A percentile compares a stretch with the other conserved stretches of the same genome.
These are phyloP conservation scores for Leishmania tarentolae DNA, from an alignment of 208 protist genomes.

Conservation along the genomic window DNA sequence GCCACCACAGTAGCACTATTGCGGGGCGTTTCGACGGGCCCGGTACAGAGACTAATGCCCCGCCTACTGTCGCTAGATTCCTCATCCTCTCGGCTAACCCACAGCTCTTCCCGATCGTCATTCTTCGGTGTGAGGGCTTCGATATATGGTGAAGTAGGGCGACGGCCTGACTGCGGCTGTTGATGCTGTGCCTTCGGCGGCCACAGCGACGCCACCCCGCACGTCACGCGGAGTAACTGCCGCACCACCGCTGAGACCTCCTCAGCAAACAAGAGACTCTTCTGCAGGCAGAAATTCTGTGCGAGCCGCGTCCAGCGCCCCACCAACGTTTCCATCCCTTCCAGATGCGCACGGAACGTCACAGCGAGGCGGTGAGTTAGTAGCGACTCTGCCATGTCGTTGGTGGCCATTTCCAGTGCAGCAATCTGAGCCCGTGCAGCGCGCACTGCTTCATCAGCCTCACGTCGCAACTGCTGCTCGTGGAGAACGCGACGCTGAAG, in stretches of 20 bases:
- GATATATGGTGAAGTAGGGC: neutral
- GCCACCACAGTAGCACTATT: neutral
- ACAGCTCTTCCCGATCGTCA: conserved; percentile 19
- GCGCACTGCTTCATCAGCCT: conserved; percentile 38
- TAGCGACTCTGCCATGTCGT: conserved; percentile 49
- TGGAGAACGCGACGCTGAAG: neutral
- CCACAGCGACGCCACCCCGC: conserved; percentile 21
- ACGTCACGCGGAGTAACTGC: conserved; percentile 32
- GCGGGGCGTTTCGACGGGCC: neutral
- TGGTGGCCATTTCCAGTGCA: conserved; percentile 49
- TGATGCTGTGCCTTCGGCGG: neutral
- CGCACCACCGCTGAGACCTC: conserved; percentile 52
- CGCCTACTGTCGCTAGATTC: neutral
- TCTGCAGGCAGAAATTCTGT: conserved; percentile 45
- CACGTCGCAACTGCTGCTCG: conserved; percentile 19
- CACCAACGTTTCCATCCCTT: conserved; percentile 44
- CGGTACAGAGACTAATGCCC: neutral
- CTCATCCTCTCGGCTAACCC: conserved; percentile 10
- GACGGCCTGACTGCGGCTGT: neutral
- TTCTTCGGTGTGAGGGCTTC: neutral
- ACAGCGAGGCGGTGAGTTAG: conserved; percentile 41
- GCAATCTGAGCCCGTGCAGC: conserved; percentile 32
- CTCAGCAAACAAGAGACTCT: conserved; percentile 60
- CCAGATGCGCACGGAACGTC: conserved; percentile 37
- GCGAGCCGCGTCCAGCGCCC: conserved; percentile 22